Percentiles rank a stretch among this genome's conserved stretches.
Conservation (phyloP, 129 eudicot genomes). For the Lactuca saligna region DNA sequence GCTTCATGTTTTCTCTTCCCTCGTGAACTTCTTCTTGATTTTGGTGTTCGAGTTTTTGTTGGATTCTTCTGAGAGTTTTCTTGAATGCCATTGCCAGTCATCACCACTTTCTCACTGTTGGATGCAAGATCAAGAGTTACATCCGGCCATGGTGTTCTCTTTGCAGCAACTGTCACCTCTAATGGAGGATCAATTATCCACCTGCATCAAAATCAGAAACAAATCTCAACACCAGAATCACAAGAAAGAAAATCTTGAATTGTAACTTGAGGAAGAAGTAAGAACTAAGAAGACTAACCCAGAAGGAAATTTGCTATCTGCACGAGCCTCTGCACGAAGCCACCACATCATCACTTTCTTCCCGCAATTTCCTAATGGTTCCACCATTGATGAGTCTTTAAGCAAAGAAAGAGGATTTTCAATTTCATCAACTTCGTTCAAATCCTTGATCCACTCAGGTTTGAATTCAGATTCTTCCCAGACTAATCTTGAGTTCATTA, state of each 20-base stretch:
- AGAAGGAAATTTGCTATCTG: slow-evolving; percentile 84
- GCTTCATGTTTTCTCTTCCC: slow-evolving; percentile 26
- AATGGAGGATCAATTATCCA: slow-evolving; percentile 76
- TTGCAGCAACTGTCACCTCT: slow-evolving; percentile 78
- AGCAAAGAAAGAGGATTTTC: slow-evolving; percentile 67
- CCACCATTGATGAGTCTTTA: slow-evolving; percentile 62
- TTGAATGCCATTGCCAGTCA: slow-evolving; percentile 13
- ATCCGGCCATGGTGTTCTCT: slow-evolving; percentile 90
- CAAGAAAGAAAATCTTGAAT: neutral
- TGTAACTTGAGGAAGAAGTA: slow-evolving; percentile 5
- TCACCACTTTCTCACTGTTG: slow-evolving; percentile 22
- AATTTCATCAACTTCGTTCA: slow-evolving; percentile 45
- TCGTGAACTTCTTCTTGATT: slow-evolving; percentile 22
- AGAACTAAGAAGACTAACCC: slow-evolving; percentile 41
- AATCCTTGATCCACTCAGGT: slow-evolving; percentile 70
- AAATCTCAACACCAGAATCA: neutral
- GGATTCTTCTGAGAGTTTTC: slow-evolving; percentile 49
- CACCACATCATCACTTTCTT: slow-evolving; percentile 85
- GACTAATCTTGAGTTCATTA: slow-evolving; percentile 66
- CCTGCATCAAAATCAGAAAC: slow-evolving; percentile 36
- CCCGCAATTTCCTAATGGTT: slow-evolving; percentile 83
- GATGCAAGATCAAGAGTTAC: slow-evolving; percentile 67
- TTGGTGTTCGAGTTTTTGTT: slow-evolving; percentile 32
- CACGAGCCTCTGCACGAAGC: slow-evolving; percentile 86
- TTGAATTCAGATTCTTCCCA: slow-evolving; percentile 68